These are phyloP conservation scores for Fraxinus excelsior DNA, from an alignment of 257 asterid genomes.

Conservation along the genomic window DNA sequence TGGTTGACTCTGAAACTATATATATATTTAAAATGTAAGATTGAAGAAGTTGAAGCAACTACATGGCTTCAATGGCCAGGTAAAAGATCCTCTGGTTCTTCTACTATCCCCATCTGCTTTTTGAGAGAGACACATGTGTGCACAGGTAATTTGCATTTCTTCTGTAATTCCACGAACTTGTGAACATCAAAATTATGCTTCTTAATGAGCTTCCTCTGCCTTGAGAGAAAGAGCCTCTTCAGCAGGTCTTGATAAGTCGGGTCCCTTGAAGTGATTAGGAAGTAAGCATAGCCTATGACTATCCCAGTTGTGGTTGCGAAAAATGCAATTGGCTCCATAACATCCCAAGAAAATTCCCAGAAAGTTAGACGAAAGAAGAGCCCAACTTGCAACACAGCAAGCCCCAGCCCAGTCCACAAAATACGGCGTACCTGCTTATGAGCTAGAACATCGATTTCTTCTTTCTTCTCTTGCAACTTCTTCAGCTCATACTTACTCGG, in stretches of 20 bases:
- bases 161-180: conserved; percentile 53
- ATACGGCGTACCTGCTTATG: conserved; percentile 60
- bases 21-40: conserved; percentile 4
- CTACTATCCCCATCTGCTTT: conserved; percentile 34
- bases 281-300: conserved; percentile 55
- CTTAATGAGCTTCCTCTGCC: conserved; percentile 62
- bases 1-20: background rate
- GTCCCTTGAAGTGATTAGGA: conserved; percentile 58
- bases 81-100: conserved; percentile 44
- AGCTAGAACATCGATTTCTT: conserved; percentile 50
- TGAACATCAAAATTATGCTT: conserved; percentile 40
- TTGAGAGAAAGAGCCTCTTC: conserved; percentile 49
- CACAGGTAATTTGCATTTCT: conserved; percentile 26
- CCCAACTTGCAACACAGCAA: conserved; percentile 43
- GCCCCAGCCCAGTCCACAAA: conserved; percentile 57
- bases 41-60: background rate
- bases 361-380: conserved; percentile 64
- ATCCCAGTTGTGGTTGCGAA: conserved; percentile 50
- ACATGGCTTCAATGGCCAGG: conserved; percentile 23
- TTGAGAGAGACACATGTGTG: conserved; percentile 31
- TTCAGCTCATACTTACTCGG: conserved; percentile 40
- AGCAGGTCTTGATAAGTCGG: conserved; percentile 64
- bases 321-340: conserved; percentile 74
- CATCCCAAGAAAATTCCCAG: conserved; percentile 81
- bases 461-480: conserved; percentile 47